Evolutionary conservation across 441 rosid genomes (phyloP).

Genomic region (Brassica hybrid): DNA sequence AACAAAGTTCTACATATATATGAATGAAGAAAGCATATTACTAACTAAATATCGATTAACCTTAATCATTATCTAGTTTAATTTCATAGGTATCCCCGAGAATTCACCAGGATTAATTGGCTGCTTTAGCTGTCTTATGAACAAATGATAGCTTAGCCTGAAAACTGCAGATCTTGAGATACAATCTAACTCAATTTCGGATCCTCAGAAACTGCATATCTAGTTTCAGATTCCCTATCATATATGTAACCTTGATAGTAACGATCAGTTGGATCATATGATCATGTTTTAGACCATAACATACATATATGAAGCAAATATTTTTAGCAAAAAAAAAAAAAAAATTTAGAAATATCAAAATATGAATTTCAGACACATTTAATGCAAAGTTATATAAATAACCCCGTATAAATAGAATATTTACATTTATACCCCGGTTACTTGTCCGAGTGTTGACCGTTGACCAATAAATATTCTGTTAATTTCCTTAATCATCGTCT

Average conservation of each 20-base stretch:
- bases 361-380: background rate
- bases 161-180: background rate
- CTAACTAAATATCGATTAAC: background rate
- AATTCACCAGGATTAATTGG: no score
- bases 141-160: background rate
- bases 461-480: background rate
- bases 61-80: background rate
- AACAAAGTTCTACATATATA: no score
- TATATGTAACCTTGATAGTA: background rate
- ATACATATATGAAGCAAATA: background rate
- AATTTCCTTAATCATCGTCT: background rate
- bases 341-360: background rate
- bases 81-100: no score
- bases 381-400: background rate
- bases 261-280: background rate
- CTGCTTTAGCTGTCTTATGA: background rate
- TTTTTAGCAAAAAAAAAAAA: background rate
- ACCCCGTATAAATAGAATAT: background rate
- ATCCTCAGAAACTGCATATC: background rate
- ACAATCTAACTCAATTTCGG: background rate
- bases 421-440: conserved; percentile 1
- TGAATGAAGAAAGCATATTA: background rate
- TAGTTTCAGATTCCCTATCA: background rate
- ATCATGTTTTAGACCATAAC: no score
- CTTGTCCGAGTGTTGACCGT: background rate